These are phyloP conservation scores for Scytalidium sp. DNA, from an alignment of 2,329 filamentous ascomycete species.

Conservation along the genomic window DNA sequence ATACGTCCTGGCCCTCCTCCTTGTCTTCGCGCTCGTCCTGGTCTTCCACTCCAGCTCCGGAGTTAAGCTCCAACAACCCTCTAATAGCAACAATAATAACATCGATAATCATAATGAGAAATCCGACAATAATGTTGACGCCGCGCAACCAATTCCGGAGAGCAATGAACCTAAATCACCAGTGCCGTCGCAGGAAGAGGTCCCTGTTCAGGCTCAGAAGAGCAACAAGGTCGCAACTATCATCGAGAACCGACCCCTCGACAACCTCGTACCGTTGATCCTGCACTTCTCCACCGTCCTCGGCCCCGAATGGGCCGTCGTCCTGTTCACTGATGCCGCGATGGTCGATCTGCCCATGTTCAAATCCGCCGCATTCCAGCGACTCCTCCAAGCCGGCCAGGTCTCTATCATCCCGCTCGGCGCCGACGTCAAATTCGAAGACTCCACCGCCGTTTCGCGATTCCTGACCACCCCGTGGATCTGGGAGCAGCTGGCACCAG, in stretches of 20 bases:
- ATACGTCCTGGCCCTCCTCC: neutral
- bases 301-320: slow-evolving; percentile 41
- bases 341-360: slow-evolving; percentile 23
- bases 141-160: too few relatives aligned
- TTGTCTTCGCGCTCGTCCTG: neutral
- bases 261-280: slow-evolving; percentile 34
- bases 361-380: slow-evolving; percentile 32
- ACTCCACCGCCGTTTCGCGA: slow-evolving; percentile 21
- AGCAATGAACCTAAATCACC: too few relatives aligned
- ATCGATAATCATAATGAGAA: too few relatives aligned
- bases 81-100: too few relatives aligned
- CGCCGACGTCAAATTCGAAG: slow-evolving; percentile 29
- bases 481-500: slow-evolving; percentile 30
- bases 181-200: neutral
- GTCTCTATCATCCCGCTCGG: slow-evolving; percentile 38
- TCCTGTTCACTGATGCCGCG: slow-evolving; percentile 34
- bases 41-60: neutral
- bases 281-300: slow-evolving; percentile 37
- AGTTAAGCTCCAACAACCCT: neutral
- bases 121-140: too few relatives aligned
- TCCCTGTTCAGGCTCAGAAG: slow-evolving; percentile 37
- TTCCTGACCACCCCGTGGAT: slow-evolving; percentile 31
- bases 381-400: slow-evolving; percentile 29
- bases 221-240: slow-evolving; percentile 39
- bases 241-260: slow-evolving; percentile 32